These are phyloP conservation scores for Misopates orontium DNA, from an alignment of 257 asterid species.

Conservation along the genomic window DNA sequence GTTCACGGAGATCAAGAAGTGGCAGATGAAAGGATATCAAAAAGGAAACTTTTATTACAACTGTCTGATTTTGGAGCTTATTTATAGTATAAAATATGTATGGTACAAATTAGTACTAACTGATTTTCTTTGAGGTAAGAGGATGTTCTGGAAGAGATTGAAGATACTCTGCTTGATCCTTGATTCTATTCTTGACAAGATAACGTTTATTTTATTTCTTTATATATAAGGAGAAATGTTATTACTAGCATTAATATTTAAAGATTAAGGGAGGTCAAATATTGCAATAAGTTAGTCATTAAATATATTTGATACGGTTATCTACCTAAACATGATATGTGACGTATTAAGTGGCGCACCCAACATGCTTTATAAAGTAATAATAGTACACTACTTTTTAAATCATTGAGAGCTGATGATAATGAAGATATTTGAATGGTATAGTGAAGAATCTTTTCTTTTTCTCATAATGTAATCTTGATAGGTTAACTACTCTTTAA, in stretches of 20 bases:
- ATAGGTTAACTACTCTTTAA: neutral
- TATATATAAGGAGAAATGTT: no score
- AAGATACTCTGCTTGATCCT: constrained; percentile 31
- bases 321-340: constrained; percentile 26
- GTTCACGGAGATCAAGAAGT: constrained; percentile 36
- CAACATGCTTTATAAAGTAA: constrained; percentile 5
- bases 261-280: neutral
- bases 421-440: no score
- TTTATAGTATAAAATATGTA: constrained; percentile 14
- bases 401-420: neutral
- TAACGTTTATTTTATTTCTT: no score
- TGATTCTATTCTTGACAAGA: constrained; percentile 19
- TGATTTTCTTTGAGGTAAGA: neutral
- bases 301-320: neutral
- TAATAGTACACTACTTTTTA: neutral
- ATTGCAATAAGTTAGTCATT: constrained; percentile 12
- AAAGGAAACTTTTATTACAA: constrained; percentile 6
- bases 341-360: constrained; percentile 26
- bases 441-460: neutral
- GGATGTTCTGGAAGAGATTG: constrained; percentile 11
- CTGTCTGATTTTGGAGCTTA: neutral
- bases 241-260: neutral
- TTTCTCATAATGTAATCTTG: neutral
- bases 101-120: neutral
- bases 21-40: constrained; percentile 13